Conservation (phyloP, 2,329 filamentous ascomycete species). For the Pseudonectria buxi region DNA sequence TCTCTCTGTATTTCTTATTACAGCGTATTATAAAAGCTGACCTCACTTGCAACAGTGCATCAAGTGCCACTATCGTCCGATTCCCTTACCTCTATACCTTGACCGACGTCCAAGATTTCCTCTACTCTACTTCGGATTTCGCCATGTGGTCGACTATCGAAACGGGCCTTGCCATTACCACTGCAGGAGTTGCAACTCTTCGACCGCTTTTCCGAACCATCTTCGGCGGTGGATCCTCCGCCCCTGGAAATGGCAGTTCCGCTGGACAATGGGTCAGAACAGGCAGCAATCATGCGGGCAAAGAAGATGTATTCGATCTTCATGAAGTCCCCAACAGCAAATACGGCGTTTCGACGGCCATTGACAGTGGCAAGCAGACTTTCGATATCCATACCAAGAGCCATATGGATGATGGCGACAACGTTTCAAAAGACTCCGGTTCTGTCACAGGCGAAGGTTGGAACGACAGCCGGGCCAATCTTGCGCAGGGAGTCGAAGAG, state of each 20-base stretch:
- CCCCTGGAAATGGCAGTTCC: slow-evolving; percentile 10
- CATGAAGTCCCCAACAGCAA: no score
- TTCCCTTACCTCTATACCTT: slow-evolving; percentile 35
- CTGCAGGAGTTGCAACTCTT: slow-evolving; percentile 34
- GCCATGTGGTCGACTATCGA: slow-evolving; percentile 42
- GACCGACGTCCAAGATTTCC: slow-evolving; percentile 32
- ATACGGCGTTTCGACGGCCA: no score
- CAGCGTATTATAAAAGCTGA: no score
- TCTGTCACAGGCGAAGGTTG: no score
- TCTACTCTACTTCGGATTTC: slow-evolving; percentile 36
- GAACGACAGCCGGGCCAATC: no score
- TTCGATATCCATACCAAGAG: no score
- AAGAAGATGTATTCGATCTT: slow-evolving; percentile 15
- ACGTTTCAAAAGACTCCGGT: no score
- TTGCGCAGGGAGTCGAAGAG: no score
- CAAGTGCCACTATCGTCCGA: slow-evolving; percentile 36
- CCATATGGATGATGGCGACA: no score
- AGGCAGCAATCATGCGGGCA: slow-evolving; percentile 10
- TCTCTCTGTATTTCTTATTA: no score
- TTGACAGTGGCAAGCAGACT: no score
- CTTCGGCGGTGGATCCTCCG: slow-evolving; percentile 10
- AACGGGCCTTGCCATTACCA: slow-evolving; percentile 35
- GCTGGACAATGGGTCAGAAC: slow-evolving; percentile 13
- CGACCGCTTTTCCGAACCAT: slow-evolving; percentile 26
- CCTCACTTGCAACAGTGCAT: no score